Evolutionary conservation across 345 rosid genomes (phyloP), one percentile per base, ranked within the genome.

Genomic region (Hypericum perforatum): DNA sequence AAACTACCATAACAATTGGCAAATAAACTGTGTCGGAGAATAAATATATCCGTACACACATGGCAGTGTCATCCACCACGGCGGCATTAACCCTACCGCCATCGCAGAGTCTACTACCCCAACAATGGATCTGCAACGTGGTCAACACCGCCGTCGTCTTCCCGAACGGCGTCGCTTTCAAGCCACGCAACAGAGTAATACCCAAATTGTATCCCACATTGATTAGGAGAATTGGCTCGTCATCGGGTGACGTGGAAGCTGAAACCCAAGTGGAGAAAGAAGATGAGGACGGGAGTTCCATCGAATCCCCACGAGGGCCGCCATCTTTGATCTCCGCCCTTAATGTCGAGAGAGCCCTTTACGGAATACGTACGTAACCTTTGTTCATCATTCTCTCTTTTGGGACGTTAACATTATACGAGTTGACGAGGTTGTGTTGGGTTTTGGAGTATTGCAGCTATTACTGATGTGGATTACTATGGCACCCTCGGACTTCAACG

Each of bases 391-490:
- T 32, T 7, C 39, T 4, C 0, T 14, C 14, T 40, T 15, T n/a
- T n/a, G 43, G 53, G 0, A 10, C 39, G 13, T 14, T 56, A 22
- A 13, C 38, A 10, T 11, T 22, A 0, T n/a, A n/a, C 54, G 9
- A 39, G 52, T 13, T 82, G 68, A 74, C 49, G 52, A 46, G 36
- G 61, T 36, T n/a, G n/a, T n/a, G n/a, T n/a, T 55, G 54, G 72
- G 65, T 36, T 68, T 75, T 67, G 74, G 80, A 73, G 48, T 84
- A 13, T 46, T 9, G 89, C 91, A 90, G 96, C 95, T 5, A 84
- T 86, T 49, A 91, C 92, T 58, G 92, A 82, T 62, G 87, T 51
- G 1, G 98, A 91, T 82, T 78, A 91, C 61, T 91, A 91, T 9
- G 89, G 75, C 6, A 70, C 65, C 45, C 89, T 90, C 37, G 89